A percentile compares a stretch with the other conserved stretches of the same genome.
Evolutionary conservation across 352 stramenopile genomes (phyloP).

Genomic region (Phytophthora sp.): DNA sequence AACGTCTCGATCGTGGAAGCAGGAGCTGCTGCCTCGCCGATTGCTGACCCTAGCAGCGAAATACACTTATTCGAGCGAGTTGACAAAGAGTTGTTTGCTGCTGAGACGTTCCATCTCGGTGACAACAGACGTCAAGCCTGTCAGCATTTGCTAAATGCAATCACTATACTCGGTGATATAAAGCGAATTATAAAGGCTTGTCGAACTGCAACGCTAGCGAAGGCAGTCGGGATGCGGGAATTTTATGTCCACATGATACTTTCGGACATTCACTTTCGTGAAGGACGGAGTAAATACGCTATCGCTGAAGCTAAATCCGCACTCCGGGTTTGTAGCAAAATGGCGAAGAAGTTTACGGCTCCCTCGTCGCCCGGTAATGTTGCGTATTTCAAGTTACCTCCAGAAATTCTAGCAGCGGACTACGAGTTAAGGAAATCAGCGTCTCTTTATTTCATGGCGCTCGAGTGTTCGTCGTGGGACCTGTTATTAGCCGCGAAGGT

Average conservation of each 20-base stretch:
- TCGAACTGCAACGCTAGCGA: constrained; percentile 19
- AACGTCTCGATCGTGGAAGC: neutral
- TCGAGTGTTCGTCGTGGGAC: constrained; percentile 80
- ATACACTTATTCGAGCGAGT: constrained; percentile 38
- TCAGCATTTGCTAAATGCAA: constrained; percentile 36
- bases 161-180: constrained; percentile 20
- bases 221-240: constrained; percentile 61
- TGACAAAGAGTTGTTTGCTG: constrained; percentile 45
- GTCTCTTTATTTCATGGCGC: constrained; percentile 63
- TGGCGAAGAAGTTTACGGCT: constrained; percentile 53
- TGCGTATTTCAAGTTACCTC: constrained; percentile 49
- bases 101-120: constrained; percentile 12
- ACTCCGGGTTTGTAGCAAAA: constrained; percentile 72
- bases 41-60: neutral
- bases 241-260: constrained; percentile 53
- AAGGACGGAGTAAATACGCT: constrained; percentile 48
- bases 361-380: constrained; percentile 11
- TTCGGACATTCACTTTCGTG: constrained; percentile 61
- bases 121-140: constrained; percentile 23
- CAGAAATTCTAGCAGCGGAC: constrained; percentile 33
- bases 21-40: neutral
- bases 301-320: constrained; percentile 64
- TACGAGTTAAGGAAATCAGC: constrained; percentile 25
- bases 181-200: constrained; percentile 16
- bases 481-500: constrained; percentile 62